Evolutionary conservation across 306 rosid species (phyloP).

Genomic region (Lathyrus aphaca): DNA sequence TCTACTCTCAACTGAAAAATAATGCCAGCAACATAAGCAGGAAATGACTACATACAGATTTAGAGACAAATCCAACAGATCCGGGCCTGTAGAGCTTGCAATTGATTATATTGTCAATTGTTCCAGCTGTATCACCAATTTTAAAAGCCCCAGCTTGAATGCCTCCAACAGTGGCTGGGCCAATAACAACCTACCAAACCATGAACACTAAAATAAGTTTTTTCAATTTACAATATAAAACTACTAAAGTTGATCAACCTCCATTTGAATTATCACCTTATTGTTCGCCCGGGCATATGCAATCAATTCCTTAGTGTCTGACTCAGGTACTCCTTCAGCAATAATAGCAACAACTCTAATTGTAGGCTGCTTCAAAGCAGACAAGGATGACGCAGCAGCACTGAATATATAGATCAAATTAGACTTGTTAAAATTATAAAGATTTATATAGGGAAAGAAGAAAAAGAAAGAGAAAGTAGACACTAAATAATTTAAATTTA

Average conservation of each 20-base stretch:
- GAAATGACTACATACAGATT: slow-evolving; percentile 73
- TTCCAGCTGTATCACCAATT: slow-evolving; percentile 99
- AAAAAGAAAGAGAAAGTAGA: background rate
- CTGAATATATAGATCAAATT: slow-evolving; percentile 50
- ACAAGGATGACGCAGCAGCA: slow-evolving; percentile 94
- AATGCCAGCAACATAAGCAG: slow-evolving; percentile 32
- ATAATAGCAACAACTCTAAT: slow-evolving; percentile 94
- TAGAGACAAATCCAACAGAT: slow-evolving; percentile 99
- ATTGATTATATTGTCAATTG: slow-evolving; percentile 87
- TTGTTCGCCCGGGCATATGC: slow-evolving; percentile 92
- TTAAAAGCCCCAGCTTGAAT: slow-evolving; percentile 99
- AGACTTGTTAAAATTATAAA: slow-evolving; percentile 5
- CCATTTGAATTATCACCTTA: slow-evolving; percentile 59
- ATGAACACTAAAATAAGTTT: slow-evolving; percentile 40
- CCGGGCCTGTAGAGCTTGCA: slow-evolving; percentile 99
- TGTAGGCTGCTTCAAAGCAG: slow-evolving; percentile 95
- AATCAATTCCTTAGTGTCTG: slow-evolving; percentile 89
- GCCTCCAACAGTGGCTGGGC: slow-evolving; percentile 99
- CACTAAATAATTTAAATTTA: slow-evolving; percentile 11
- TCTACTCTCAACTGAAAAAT: slow-evolving; percentile 17
- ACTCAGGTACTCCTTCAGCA: slow-evolving; percentile 99
- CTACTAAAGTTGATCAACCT: slow-evolving; percentile 30
- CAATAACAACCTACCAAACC: slow-evolving; percentile 78
- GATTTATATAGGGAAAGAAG: slow-evolving; percentile 1
- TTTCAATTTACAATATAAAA: slow-evolving; percentile 19